Percentiles rank a stretch among this genome's conserved stretches.
phyloP scores from a whole-genome alignment of 768 basidiomycete species.

The Tricholoma saponaceum region DNA sequence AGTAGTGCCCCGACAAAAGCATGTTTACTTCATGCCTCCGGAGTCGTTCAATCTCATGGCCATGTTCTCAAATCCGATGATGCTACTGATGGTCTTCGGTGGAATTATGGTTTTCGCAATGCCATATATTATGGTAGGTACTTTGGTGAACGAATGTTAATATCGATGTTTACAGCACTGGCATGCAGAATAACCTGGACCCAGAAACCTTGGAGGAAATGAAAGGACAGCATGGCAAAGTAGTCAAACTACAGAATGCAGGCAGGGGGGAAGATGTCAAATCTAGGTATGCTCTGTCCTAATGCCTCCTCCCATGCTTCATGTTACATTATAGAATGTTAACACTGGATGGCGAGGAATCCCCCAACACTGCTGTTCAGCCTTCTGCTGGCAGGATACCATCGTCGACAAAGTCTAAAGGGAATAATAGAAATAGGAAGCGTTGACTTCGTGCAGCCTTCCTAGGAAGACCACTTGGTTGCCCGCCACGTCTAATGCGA shows the following conservation, averaged over 20 bases:
- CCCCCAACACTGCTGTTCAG: slow-evolving; percentile 13
- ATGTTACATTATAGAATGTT: slow-evolving; percentile 33
- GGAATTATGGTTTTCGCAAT: slow-evolving; percentile 65
- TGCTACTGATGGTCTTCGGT: slow-evolving; percentile 68
- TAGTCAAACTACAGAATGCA: slow-evolving; percentile 51
- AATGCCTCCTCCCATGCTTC: background rate
- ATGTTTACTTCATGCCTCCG: slow-evolving; percentile 61
- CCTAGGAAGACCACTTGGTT: background rate
- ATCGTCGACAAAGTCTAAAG: slow-evolving; percentile 15
- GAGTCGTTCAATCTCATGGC: slow-evolving; percentile 70
- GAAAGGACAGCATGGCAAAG: slow-evolving; percentile 54
- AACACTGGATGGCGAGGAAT: slow-evolving; percentile 24
- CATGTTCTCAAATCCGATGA: slow-evolving; percentile 85
- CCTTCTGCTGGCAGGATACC: background rate
- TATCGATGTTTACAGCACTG: slow-evolving; percentile 8
- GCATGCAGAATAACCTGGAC: slow-evolving; percentile 69
- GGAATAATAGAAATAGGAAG: slow-evolving; percentile 31
- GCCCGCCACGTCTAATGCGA: background rate
- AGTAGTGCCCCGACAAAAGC: slow-evolving; percentile 50
- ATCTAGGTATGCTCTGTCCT: slow-evolving; percentile 37
- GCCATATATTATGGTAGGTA: slow-evolving; percentile 73
- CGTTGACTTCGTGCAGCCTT: slow-evolving; percentile 17
- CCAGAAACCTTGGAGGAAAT: slow-evolving; percentile 65
- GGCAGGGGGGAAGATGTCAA: slow-evolving; percentile 57
- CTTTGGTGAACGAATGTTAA: background rate